Evolutionary conservation across 2,329 filamentous ascomycete species (phyloP).

Genomic region (Gnomoniopsis smithogilvyi): DNA sequence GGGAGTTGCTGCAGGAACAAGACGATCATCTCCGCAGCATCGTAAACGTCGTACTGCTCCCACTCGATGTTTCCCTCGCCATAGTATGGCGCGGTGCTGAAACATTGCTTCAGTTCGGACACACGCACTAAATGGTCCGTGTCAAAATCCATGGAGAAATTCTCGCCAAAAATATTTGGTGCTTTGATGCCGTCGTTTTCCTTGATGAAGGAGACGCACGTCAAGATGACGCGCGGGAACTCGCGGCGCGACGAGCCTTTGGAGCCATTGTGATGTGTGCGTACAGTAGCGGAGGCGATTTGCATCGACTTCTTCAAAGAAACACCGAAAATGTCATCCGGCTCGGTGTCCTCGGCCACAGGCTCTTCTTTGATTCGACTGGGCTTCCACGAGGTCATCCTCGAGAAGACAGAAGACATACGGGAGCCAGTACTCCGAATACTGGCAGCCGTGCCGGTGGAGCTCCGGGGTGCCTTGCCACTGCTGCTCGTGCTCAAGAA

Average conservation of each 20-base stretch:
- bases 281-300: conserved; percentile 35
- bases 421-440: conserved; percentile 19
- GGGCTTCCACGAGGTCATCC: conserved; percentile 28
- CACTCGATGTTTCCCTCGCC: conserved; percentile 34
- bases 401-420: conserved; percentile 30
- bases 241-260: conserved; percentile 33
- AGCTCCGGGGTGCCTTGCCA: background rate
- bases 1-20: conserved; percentile 37
- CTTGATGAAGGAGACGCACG: conserved; percentile 36
- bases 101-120: conserved; percentile 33
- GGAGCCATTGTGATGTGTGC: conserved; percentile 34
- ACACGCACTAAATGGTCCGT: conserved; percentile 31
- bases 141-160: conserved; percentile 24
- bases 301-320: conserved; percentile 37
- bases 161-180: conserved; percentile 36
- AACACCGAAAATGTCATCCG: conserved; percentile 36
- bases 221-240: conserved; percentile 40
- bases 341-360: conserved; percentile 22
- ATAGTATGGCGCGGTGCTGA: conserved; percentile 33
- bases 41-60: conserved; percentile 34
- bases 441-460: conserved; percentile 8
- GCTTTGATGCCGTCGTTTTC: conserved; percentile 30
- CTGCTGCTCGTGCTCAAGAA: background rate
- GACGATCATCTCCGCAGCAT: conserved; percentile 39
- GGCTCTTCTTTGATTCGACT: conserved; percentile 23